Evolutionary conservation across 345 rosid genomes (phyloP).

Genomic region (Aethionema arabicum): DNA sequence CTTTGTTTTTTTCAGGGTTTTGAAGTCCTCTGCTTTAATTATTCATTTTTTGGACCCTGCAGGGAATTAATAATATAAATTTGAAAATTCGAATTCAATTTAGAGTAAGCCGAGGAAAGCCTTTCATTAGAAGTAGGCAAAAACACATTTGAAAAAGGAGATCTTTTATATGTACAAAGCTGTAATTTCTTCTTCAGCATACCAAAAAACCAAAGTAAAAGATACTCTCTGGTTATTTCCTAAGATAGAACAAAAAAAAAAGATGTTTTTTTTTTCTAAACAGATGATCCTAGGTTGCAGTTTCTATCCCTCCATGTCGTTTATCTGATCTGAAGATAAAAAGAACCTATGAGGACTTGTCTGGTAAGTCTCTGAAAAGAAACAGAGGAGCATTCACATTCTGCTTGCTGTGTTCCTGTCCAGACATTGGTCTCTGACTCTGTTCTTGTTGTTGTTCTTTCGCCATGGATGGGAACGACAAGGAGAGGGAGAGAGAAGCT

Average conservation of each 20-base stretch:
- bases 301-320: neutral
- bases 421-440: conserved; percentile 27
- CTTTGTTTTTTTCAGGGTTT: no score
- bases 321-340: neutral
- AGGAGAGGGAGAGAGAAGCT: conserved; percentile 81
- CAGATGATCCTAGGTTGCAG: conserved; percentile 8
- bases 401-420: conserved; percentile 53
- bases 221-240: no score
- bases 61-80: no score
- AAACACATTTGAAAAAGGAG: conserved; percentile 12
- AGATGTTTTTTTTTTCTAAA: neutral
- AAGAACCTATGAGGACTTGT: conserved; percentile 37
- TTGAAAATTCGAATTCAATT: no score
- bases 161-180: conserved; percentile 22
- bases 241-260: no score
- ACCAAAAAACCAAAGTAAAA: conserved; percentile 4
- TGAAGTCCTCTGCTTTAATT: neutral
- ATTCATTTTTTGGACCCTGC: no score
- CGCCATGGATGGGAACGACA: conserved; percentile 64
- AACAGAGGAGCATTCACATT: conserved; percentile 66
- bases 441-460: conserved; percentile 44
- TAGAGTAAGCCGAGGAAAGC: no score
- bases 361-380: conserved; percentile 52
- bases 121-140: conserved; percentile 1
- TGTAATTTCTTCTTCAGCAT: conserved; percentile 3